Percentiles rank a stretch among this genome's conserved stretches.
Evolutionary conservation across 2,329 filamentous ascomycete genomes (phyloP).

Genomic region (Byssothecium circinans): DNA sequence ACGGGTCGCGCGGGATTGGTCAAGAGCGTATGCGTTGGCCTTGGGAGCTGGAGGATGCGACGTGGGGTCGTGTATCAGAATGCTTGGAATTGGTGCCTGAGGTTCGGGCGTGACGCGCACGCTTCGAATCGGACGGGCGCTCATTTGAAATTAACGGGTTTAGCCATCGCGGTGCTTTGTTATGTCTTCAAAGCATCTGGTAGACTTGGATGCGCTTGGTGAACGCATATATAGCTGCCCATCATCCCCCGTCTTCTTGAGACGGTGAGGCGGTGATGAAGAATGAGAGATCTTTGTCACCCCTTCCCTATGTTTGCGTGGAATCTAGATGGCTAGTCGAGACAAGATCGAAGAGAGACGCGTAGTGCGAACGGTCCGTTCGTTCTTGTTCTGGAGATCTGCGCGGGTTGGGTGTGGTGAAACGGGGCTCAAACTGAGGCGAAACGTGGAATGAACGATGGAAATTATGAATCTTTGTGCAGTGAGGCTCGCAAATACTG

Average conservation of each 20-base stretch:
- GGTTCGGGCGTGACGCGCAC: constrained; percentile 14
- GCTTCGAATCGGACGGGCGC: not conserved
- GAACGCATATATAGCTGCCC: not conserved
- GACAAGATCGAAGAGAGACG: not conserved
- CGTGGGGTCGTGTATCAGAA: constrained; percentile 27
- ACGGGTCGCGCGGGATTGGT: constrained; percentile 14
- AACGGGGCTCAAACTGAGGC: constrained; percentile 30
- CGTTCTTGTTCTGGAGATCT: constrained; percentile 12
- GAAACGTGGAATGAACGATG: constrained; percentile 21
- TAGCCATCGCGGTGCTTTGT: not conserved
- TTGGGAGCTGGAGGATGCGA: constrained; percentile 15
- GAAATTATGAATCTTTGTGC: not conserved
- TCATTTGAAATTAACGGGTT: not conserved
- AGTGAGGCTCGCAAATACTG: not conserved
- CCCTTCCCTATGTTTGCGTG: not conserved
- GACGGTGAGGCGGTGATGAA: too few relatives aligned
- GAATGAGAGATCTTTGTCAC: too few relatives aligned
- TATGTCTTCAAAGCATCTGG: too few relatives aligned
- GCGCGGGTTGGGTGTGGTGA: constrained; percentile 16
- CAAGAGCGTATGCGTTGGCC: constrained; percentile 8
- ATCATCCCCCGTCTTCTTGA: too few relatives aligned
- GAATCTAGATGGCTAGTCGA: not conserved
- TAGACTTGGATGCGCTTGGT: too few relatives aligned
- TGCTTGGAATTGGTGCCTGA: constrained; percentile 23
- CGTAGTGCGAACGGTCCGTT: constrained; percentile 1